Evolutionary conservation across 768 basidiomycete genomes (phyloP).

Genomic region (Dentipellis sp.): DNA sequence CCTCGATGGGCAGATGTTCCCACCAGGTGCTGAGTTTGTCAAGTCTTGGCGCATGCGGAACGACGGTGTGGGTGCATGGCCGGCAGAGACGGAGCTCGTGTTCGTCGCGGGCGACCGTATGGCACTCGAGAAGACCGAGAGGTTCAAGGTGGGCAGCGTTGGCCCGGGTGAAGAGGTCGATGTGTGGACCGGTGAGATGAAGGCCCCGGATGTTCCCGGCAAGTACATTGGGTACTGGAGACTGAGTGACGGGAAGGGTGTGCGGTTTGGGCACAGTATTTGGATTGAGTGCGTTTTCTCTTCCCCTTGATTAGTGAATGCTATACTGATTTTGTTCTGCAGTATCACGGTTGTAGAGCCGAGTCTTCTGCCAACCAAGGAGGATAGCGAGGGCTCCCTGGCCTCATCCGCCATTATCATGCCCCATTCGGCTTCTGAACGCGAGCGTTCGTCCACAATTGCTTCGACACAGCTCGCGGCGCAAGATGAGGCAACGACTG

Average conservation of each 20-base stretch:
- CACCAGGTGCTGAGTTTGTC: constrained; percentile 78
- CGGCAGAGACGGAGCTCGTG: constrained; percentile 52
- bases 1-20: constrained; percentile 65
- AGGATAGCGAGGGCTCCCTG: constrained; percentile 38
- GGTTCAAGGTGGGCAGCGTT: constrained; percentile 46
- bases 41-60: constrained; percentile 78
- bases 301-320: background rate
- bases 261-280: constrained; percentile 61
- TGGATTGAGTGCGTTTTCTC: constrained; percentile 64
- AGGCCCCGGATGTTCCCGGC: constrained; percentile 70
- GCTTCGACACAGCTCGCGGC: constrained; percentile 6
- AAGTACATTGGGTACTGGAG: constrained; percentile 75
- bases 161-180: constrained; percentile 50
- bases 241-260: constrained; percentile 46
- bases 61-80: constrained; percentile 56
- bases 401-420: constrained; percentile 66
- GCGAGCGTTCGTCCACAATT: background rate
- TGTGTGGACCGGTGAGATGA: constrained; percentile 66
- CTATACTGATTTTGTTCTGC: background rate
- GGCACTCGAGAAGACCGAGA: constrained; percentile 24
- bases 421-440: constrained; percentile 29
- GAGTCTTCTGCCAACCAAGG: constrained; percentile 17
- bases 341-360: constrained; percentile 66
- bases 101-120: constrained; percentile 68
- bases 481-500: constrained; percentile 16